Percentiles rank a stretch among this genome's conserved stretches.
phyloP scores from a whole-genome alignment of 129 eudicot species.

The Arctium minus region DNA sequence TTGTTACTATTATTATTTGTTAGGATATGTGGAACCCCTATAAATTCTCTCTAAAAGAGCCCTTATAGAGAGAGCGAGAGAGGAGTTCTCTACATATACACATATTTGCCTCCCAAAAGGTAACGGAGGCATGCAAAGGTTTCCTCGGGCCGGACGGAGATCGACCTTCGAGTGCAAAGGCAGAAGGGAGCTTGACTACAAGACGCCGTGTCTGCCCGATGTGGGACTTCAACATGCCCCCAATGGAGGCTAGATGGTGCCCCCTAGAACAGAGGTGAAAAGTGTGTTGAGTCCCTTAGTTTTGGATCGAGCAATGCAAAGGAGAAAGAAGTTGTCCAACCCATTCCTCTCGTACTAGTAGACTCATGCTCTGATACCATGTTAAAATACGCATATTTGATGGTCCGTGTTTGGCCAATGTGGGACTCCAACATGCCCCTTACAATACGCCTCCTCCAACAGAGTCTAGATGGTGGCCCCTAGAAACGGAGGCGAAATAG shows the following conservation, averaged over 20 bases:
- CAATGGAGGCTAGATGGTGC: not conserved
- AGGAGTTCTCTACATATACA: not conserved
- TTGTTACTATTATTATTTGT: not conserved
- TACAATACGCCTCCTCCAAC: not conserved
- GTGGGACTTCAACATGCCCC: not conserved
- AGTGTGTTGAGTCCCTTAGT: not conserved
- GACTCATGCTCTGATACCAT: not conserved
- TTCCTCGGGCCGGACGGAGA: too few relatives aligned
- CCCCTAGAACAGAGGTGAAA: not conserved
- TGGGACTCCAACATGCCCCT: not conserved
- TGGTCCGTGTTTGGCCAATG: not conserved
- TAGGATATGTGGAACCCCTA: not conserved
- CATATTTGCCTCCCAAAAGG: not conserved
- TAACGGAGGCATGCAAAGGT: too few relatives aligned
- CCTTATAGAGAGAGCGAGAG: not conserved
- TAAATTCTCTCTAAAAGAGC: not conserved
- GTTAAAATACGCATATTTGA: not conserved
- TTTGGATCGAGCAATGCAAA: not conserved
- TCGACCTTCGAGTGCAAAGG: too few relatives aligned
- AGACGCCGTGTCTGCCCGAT: not conserved
- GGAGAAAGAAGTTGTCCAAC: not conserved
- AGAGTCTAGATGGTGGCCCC: not conserved
- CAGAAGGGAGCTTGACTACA: too few relatives aligned
- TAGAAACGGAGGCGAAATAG: not conserved
- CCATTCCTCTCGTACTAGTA: not conserved